Conservation (phyloP, 1,284 basidiomycete genomes). For the Cryptococcus sp. region DNA sequence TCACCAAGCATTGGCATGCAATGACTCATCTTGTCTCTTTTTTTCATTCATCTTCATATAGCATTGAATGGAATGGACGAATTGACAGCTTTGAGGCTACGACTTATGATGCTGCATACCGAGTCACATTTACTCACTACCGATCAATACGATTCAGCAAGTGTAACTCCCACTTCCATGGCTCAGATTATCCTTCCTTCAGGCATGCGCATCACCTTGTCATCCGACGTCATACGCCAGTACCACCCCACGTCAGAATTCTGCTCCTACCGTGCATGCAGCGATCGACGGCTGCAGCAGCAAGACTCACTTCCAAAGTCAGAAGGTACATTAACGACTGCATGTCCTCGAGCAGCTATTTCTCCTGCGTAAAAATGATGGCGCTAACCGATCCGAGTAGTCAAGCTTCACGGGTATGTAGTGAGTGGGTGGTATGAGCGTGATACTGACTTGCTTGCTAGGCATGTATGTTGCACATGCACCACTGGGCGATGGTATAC, state of each 20-base stretch:
- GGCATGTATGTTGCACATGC: too few relatives aligned
- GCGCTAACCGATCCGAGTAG: slow-evolving; percentile 49
- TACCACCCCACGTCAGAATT: slow-evolving; percentile 17
- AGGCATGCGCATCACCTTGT: slow-evolving; percentile 25
- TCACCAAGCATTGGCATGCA: not conserved
- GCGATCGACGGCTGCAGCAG: not conserved
- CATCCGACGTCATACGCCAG: slow-evolving; percentile 33
- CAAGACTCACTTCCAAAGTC: slow-evolving; percentile 37
- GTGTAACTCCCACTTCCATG: too few relatives aligned
- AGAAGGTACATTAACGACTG: slow-evolving; percentile 46
- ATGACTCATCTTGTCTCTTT: not conserved
- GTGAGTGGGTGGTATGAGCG: slow-evolving; percentile 47
- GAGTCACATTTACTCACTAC: too few relatives aligned
- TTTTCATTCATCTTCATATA: not conserved
- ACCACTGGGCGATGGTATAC: too few relatives aligned
- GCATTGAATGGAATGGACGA: not conserved
- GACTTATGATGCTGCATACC: not conserved
- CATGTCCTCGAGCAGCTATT: slow-evolving; percentile 52
- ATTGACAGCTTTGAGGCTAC: not conserved
- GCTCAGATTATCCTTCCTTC: not conserved
- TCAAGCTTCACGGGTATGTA: slow-evolving; percentile 47
- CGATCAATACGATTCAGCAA: too few relatives aligned
- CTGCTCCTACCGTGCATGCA: too few relatives aligned
- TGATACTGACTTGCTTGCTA: too few relatives aligned
- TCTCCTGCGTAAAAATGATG: slow-evolving; percentile 38